Base-by-base conservation (phyloP, 2,329 filamentous ascomycete species). In the Plenodomus lindquistii region DNA sequence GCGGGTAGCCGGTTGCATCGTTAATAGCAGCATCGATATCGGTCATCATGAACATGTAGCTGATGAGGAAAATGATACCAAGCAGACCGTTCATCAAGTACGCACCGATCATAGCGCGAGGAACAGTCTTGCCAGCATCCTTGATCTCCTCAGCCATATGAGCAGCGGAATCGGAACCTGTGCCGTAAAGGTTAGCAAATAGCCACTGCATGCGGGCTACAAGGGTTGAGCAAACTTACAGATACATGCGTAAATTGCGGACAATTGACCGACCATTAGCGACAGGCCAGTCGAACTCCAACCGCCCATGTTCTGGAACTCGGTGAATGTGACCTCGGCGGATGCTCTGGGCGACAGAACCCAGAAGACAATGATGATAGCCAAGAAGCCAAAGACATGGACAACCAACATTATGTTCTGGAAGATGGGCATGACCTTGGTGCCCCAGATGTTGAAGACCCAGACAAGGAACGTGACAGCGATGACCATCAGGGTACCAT, bases 401-500 rank as follows among this genome's bases (percentile, higher is more conserved):
- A 77, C 46, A 9, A 70, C 55, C 40, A 71, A 45, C 62, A 72
- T 70, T 36, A 69, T 45, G 42, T 69, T 71, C 37, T 72, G 66
- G 49, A 72, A 56, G 4, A 71, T 17, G 11, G 69, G 69, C 65
- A 72, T 68, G 5, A 49, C 40, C 20, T 53, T 57, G 8, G 67
- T 49, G 5, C 64, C 65, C 48, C 59, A 71, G 22, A 70, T 58
- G 48, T 79, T 80, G 52, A 76, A 69, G 2, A 72, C 48, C 59
- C 74, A 74, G 20, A 75, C 74, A 3, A 79, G 51, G 3, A 75
- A 42, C 17, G 75, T 73, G 40, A 78, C 71, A 1, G 75, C 75
- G 46, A 79, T 76, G 9, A 78, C 75, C 48, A 79, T 74, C 1
- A 81, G 63, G 0, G 77, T 80, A 11, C 74, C 77, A 34, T 81